Conservation (phyloP, 2,329 filamentous ascomycete species). For the Fusarium palustre region DNA sequence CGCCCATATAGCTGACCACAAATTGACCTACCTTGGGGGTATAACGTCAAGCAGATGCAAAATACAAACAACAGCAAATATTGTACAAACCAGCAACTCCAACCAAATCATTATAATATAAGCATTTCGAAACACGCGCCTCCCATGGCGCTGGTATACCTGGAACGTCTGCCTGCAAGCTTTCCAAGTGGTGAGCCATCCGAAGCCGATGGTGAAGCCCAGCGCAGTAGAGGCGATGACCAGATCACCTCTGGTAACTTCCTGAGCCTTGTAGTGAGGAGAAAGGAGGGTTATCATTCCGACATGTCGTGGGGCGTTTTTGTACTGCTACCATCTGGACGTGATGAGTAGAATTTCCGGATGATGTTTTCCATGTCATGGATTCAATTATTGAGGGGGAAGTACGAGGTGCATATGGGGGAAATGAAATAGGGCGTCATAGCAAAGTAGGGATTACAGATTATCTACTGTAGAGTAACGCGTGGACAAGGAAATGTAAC, state of each 20-base stretch:
- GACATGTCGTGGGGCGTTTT: constrained; percentile 10
- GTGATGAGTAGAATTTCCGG: constrained; percentile 1
- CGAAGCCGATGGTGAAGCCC: constrained; percentile 57
- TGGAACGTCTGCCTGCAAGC: constrained; percentile 52
- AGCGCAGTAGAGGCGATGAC: constrained; percentile 50
- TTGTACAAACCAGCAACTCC: constrained; percentile 57
- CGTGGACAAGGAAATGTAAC: constrained; percentile 21
- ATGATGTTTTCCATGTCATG: constrained; percentile 27
- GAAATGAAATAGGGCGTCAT: not conserved
- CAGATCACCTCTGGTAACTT: constrained; percentile 41
- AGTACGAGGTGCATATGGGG: not conserved
- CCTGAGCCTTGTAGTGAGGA: constrained; percentile 36
- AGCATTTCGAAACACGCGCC: constrained; percentile 51
- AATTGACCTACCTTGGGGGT: constrained; percentile 42
- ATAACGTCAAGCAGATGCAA: constrained; percentile 43
- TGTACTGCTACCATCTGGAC: constrained; percentile 15
- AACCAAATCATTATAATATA: constrained; percentile 63
- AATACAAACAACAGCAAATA: constrained; percentile 55
- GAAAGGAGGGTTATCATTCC: constrained; percentile 44
- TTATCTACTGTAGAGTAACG: constrained; percentile 9
- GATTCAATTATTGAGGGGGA: not conserved
- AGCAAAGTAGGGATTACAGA: not conserved
- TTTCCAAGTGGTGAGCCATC: constrained; percentile 55
- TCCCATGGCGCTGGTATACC: constrained; percentile 50
- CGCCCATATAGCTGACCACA: fast-evolving